Percentiles rank a stretch among this genome's conserved stretches.
Evolutionary conservation across 495 filamentous ascomycete genomes (phyloP).

Genomic region (Aspergillus baeticus): DNA sequence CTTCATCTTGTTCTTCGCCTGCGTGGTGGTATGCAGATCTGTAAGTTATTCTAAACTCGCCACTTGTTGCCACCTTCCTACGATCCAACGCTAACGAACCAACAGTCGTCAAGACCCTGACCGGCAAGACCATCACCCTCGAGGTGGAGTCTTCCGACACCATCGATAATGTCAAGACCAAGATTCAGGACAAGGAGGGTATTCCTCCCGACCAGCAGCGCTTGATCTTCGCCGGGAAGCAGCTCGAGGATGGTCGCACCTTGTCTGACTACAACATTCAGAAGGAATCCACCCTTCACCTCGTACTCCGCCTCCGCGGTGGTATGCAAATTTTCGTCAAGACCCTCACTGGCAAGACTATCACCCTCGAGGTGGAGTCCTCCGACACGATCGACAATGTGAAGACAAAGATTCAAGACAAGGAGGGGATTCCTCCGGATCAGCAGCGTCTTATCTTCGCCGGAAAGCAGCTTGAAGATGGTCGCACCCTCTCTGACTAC

Average conservation of each 20-base stretch:
- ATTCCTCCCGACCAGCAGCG: slow-evolving; percentile 78
- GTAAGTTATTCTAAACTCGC: slow-evolving; percentile 45
- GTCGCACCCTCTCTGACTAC: slow-evolving; percentile 93
- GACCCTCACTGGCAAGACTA: slow-evolving; percentile 71
- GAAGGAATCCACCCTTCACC: slow-evolving; percentile 68
- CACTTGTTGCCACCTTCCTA: slow-evolving; percentile 8
- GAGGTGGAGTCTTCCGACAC: slow-evolving; percentile 96
- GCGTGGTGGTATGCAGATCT: slow-evolving; percentile 99
- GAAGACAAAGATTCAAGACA: slow-evolving; percentile 97
- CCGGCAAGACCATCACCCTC: slow-evolving; percentile 97
- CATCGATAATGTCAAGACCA: slow-evolving; percentile 91
- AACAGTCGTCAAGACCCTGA: slow-evolving; percentile 80
- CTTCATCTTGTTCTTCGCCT: slow-evolving; percentile 96
- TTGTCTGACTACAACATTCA: slow-evolving; percentile 75
- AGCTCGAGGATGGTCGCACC: slow-evolving; percentile 69
- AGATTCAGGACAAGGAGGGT: slow-evolving; percentile 78
- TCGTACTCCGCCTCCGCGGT: slow-evolving; percentile 70
- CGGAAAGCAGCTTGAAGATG: slow-evolving; percentile 91
- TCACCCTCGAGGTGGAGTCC: slow-evolving; percentile 68
- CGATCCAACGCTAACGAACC: slow-evolving; percentile 23
- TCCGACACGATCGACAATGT: slow-evolving; percentile 98
- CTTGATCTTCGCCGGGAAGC: slow-evolving; percentile 71
- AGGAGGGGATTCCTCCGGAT: slow-evolving; percentile 93
- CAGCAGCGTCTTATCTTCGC: slow-evolving; percentile 95
- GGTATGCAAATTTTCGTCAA: slow-evolving; percentile 77